A percentile compares a stretch with the other conserved stretches of the same genome.
phyloP scores from a whole-genome alignment of 2,329 filamentous ascomycete species.

The Fusarium verrucosum region DNA sequence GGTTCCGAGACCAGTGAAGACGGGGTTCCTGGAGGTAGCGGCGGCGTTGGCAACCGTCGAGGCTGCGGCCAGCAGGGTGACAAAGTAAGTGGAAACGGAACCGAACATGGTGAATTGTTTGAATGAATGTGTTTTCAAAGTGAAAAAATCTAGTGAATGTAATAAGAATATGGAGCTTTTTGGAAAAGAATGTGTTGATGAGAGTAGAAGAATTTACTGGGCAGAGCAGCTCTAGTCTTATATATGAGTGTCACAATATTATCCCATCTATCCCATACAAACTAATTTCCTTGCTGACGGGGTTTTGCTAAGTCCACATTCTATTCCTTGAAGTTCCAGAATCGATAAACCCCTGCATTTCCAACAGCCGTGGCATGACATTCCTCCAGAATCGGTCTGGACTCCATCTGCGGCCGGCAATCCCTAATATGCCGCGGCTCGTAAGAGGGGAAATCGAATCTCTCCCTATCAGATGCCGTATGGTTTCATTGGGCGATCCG shows the following conservation, averaged over 20 bases:
- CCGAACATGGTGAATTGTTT: neutral
- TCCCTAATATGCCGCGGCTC: too few species aligned
- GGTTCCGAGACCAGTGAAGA: slow-evolving; percentile 7
- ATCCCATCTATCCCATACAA: too few species aligned
- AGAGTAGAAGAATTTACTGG: neutral
- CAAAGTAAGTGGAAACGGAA: slow-evolving; percentile 3
- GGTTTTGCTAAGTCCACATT: neutral
- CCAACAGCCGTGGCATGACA: neutral
- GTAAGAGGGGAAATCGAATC: neutral
- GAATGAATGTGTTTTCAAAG: neutral
- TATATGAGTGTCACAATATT: neutral
- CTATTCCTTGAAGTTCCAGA: neutral
- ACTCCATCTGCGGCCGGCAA: neutral
- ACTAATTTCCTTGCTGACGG: slow-evolving; percentile 1
- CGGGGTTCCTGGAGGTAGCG: neutral
- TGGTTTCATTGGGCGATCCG: slow-evolving; percentile 4
- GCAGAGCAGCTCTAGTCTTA: neutral
- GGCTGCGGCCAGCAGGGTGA: slow-evolving; percentile 7
- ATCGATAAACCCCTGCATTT: neutral
- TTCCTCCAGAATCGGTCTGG: neutral
- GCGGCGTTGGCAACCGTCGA: slow-evolving; percentile 10
- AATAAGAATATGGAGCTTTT: neutral
- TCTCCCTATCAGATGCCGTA: neutral
- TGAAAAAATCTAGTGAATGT: neutral
- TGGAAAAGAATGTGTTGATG: slow-evolving; percentile 15